These are phyloP conservation scores for Camellia japonica DNA, from an alignment of 148 eudicot species.

Conservation along the genomic window DNA sequence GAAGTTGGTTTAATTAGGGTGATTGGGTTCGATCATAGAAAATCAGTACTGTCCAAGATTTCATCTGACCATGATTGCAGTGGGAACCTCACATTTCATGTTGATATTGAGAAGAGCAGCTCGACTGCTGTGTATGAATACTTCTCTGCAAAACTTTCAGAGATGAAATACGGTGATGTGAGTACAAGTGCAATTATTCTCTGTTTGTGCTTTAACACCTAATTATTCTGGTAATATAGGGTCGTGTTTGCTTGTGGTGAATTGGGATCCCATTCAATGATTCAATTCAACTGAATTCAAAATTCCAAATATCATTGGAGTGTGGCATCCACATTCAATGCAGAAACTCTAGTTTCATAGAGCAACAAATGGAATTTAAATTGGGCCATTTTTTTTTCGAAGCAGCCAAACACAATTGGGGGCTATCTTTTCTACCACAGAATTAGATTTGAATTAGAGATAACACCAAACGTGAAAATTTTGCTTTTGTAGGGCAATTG, in stretches of 20 bases:
- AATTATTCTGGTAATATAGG: neutral
- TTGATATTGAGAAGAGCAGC: slow-evolving; percentile 71
- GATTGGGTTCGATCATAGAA: slow-evolving; percentile 74
- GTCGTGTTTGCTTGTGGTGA: neutral
- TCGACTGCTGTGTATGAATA: slow-evolving; percentile 64
- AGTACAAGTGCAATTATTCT: slow-evolving; percentile 20
- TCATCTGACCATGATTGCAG: slow-evolving; percentile 30
- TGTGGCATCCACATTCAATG: no score
- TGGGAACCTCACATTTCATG: slow-evolving; percentile 45
- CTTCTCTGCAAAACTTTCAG: slow-evolving; percentile 43
- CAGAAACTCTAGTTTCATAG: no score
- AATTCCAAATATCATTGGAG: neutral
- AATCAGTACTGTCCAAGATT: slow-evolving; percentile 34
- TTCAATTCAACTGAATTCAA: neutral
- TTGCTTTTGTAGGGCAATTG: no score
- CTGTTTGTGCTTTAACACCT: neutral
- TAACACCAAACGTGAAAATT: no score
- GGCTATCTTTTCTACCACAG: no score
- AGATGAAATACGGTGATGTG: slow-evolving; percentile 30
- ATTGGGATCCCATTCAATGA: neutral
- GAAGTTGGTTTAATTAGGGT: slow-evolving; percentile 38
- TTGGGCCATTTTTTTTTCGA: neutral
- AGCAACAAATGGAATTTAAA: neutral
- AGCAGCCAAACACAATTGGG: no score
- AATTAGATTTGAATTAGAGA: no score